phyloP scores from a whole-genome alignment of 306 rosid species.

The Lathyrus aphaca region DNA sequence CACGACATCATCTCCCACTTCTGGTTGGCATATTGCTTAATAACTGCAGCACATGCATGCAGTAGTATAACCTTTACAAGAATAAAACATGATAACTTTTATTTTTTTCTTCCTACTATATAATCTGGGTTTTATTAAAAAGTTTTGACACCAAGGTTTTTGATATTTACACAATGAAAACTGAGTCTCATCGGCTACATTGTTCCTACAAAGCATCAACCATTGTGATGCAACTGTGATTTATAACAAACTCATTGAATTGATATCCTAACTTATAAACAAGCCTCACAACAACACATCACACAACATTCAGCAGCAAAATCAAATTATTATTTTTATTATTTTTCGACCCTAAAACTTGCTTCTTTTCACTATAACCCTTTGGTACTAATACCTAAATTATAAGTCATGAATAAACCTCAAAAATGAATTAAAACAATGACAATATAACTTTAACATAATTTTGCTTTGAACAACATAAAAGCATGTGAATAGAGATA shows the following conservation, averaged over 20 bases:
- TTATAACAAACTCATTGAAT: background rate
- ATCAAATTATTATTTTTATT: background rate
- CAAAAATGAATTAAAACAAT: background rate
- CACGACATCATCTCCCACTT: slow-evolving; percentile 1
- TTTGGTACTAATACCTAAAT: background rate
- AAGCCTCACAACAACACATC: background rate
- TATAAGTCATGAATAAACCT: background rate
- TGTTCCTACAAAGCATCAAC: background rate
- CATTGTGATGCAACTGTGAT: background rate
- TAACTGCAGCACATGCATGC: too few relatives aligned
- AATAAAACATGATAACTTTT: background rate
- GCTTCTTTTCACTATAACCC: background rate
- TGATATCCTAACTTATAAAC: background rate
- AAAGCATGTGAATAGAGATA: background rate
- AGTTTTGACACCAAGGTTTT: background rate
- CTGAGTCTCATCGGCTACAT: background rate
- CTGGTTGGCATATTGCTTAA: slow-evolving; percentile 3
- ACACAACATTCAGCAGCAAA: background rate
- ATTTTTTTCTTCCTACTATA: background rate
- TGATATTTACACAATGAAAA: background rate
- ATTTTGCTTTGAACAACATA: background rate
- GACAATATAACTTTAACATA: background rate
- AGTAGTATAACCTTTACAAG: background rate
- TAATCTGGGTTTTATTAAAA: background rate
- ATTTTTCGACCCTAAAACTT: slow-evolving; percentile 4